Evolutionary conservation across 2,329 filamentous ascomycete genomes (phyloP).

Genomic region (Fusarium sp.): DNA sequence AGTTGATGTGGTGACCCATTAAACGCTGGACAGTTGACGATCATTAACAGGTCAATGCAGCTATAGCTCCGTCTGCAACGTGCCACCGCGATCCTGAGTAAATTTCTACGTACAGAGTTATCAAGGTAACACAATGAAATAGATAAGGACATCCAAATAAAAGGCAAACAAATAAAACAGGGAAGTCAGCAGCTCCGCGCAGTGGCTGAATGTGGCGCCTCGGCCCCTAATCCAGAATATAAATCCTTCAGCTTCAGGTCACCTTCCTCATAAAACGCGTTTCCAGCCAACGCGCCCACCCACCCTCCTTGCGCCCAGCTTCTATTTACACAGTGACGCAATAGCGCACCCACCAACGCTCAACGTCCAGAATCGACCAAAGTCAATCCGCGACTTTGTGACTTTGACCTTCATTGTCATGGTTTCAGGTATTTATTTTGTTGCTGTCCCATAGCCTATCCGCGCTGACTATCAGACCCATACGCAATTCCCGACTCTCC

Average conservation of each 20-base stretch:
- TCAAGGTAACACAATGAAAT: background rate
- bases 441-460: background rate
- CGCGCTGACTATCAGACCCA: constrained; percentile 36
- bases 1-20: background rate
- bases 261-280: constrained; percentile 26
- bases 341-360: constrained; percentile 20
- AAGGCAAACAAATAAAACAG: background rate
- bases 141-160: background rate
- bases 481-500: constrained; percentile 42
- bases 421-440: constrained; percentile 28
- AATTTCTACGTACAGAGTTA: background rate
- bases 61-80: background rate
- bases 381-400: constrained; percentile 22
- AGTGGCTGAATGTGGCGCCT: constrained; percentile 35
- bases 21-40: background rate
- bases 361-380: constrained; percentile 7
- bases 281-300: constrained; percentile 32
- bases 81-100: background rate
- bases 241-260: background rate
- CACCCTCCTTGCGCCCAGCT: constrained; percentile 37
- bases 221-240: constrained; percentile 21
- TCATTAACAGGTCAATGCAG: background rate
- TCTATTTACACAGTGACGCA: constrained; percentile 36
- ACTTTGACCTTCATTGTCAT: constrained; percentile 4
- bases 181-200: constrained; percentile 10